Evolutionary conservation across 352 stramenopile genomes (phyloP), one percentile per base, ranked within the genome.

Genomic region (Pythium scleroteichum): DNA sequence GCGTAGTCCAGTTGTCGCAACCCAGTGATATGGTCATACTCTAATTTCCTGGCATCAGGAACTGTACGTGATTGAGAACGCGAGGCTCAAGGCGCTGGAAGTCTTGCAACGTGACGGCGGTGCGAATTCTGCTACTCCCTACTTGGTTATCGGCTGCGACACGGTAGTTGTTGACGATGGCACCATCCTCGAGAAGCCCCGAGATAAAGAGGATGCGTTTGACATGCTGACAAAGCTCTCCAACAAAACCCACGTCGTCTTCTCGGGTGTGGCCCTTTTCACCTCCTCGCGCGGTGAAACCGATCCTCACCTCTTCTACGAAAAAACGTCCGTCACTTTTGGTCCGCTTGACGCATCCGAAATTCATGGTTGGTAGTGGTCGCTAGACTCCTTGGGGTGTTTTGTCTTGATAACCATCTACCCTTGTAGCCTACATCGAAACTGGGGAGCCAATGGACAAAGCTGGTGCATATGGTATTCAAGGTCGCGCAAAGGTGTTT

Each of bases 401-500:
- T 13, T 41, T 9, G 6, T 48, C n/a, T 29, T 24, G 59, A 53
- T 56, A 33, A 32, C 19, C 69, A 58, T 14, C 9, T 47, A 51
- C 14, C 45, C 3, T 38, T n/a, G 19, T 54, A 88, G 87, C 76
- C 22, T 98, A 98, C 59, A 94, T 97, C 47, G 73, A 77, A 24
- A 97, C 84, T 1, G 85, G 85, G 2, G 90, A 97, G 59, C 90
- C 91, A 1, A 96, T 97, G 89, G 92, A 98, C 68, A 98, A 98
- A 61, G 87, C 90, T 0, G 90, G 92, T 32, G 73, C 85, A 6
- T 98, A 97, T 68, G 92, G 90, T 9, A 90, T 98, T 50, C 90
- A 97, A 73, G 88, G 78, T 52, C 67, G 68, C 16, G 85, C 82
- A 13, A 85, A 87, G 14, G 92, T 82, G 59, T 95, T 97, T 52